Base-by-base conservation (phyloP, 1,284 basidiomycete species). In the Porogramme epimiltina region DNA sequence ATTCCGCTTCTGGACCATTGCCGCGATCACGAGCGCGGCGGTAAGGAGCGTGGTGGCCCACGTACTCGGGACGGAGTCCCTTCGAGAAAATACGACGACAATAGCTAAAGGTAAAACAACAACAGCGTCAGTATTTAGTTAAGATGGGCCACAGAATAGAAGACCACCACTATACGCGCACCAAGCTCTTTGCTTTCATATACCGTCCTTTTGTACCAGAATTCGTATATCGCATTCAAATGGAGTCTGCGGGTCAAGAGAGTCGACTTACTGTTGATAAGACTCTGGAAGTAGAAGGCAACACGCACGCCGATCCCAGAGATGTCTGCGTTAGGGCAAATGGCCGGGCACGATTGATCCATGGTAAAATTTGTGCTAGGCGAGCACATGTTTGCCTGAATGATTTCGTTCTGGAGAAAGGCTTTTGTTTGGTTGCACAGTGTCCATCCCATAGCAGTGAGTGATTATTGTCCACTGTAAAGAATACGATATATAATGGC, bases 31-130 rank as follows among this genome's bases (percentile, higher is more conserved):
- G 23, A 68, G 60, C 3, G 64, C 54, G 4, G 52, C 56, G 6
- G 66, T 68, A 10, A 68, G 55, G n/a, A 68, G 52, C 4, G 66
- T 65, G 2, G 64, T 58, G 2, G 65, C 65, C 66, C 66, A 68
- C 22, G 66, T 61, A 24, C 61, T 67, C 1, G 66, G 58, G 3
- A 65, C 63, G 1, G 66, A 63, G 37, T 68, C 66, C 25, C 59
- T 52, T 1, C 62, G 63, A 4, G 66, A 68, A 19, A 68, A 56
- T 4, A 64, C 51, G 6, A 68, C 64, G 3, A 68, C 53, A 4
- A 67, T 51, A 4, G 66, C 66, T 67, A 18, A 19, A 22, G 23
- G 19, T n/a, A 8, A 33, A 36, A 34, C 16, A 44, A 22, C 38
- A 34, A 28, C 11, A 42, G 33, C 9, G 33, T 59, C 28, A 59